A percentile compares a stretch with the other conserved stretches of the same genome.
Evolutionary conservation across 2,329 filamentous ascomycete genomes (phyloP).

Genomic region (Exophiala sp.): DNA sequence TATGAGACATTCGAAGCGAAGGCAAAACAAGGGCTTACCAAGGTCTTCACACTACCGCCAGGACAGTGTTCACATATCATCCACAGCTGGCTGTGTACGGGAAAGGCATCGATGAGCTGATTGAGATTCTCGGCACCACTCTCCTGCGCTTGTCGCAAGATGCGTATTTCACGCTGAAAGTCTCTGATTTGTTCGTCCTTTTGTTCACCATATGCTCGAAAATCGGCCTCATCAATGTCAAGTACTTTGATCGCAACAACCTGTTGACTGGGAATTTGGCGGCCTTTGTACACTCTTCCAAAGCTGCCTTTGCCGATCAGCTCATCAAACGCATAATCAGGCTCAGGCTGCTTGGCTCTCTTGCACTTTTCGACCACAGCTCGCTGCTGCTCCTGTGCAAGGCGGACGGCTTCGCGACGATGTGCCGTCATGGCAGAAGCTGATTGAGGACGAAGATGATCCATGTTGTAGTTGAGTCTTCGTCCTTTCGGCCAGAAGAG

Average conservation of each 20-base stretch:
- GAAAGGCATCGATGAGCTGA: slow-evolving; percentile 60
- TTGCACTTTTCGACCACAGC: slow-evolving; percentile 47
- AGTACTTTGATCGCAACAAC: slow-evolving; percentile 52
- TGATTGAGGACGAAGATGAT: slow-evolving; percentile 22
- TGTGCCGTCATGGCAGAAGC: slow-evolving; percentile 44
- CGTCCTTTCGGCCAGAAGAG: slow-evolving; percentile 14
- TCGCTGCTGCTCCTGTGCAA: slow-evolving; percentile 44
- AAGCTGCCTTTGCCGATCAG: slow-evolving; percentile 51
- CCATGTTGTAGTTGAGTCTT: slow-evolving; percentile 35
- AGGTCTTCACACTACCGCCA: slow-evolving; percentile 61
- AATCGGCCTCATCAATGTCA: slow-evolving; percentile 49
- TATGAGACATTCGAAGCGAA: not conserved
- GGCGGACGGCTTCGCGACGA: slow-evolving; percentile 46
- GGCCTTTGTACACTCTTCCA: slow-evolving; percentile 51
- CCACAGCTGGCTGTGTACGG: slow-evolving; percentile 63
- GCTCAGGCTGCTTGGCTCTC: slow-evolving; percentile 42
- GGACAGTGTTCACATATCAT: slow-evolving; percentile 65
- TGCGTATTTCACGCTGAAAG: slow-evolving; percentile 61
- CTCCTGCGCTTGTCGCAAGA: slow-evolving; percentile 61
- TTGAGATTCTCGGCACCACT: slow-evolving; percentile 62
- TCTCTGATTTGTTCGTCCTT: slow-evolving; percentile 50
- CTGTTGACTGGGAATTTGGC: slow-evolving; percentile 37
- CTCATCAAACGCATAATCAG: slow-evolving; percentile 49
- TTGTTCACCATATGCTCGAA: slow-evolving; percentile 44
- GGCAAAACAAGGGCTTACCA: slow-evolving; percentile 46